Percentiles rank a stretch among this genome's conserved stretches.
phyloP scores from a whole-genome alignment of 352 stramenopile genomes.

The Globisporangium ultimum region DNA sequence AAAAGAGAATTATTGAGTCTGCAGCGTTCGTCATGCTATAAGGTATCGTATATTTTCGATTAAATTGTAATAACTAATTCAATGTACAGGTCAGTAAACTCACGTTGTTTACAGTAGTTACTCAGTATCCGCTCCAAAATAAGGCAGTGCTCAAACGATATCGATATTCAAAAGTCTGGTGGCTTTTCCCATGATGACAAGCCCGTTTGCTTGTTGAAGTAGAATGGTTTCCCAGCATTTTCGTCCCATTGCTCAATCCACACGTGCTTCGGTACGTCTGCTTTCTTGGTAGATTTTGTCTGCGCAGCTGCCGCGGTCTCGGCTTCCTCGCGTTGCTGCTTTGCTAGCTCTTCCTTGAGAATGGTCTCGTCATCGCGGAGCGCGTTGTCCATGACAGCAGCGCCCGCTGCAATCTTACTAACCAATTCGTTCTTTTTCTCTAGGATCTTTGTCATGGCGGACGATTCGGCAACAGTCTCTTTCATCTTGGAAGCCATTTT shows the following conservation, averaged over 20 bases:
- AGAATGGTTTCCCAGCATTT: slow-evolving; percentile 70
- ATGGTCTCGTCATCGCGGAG: slow-evolving; percentile 63
- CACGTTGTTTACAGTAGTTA: too few species aligned
- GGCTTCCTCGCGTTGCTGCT: slow-evolving; percentile 41
- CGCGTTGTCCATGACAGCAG: slow-evolving; percentile 60
- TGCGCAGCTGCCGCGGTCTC: slow-evolving; percentile 9
- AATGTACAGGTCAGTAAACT: too few species aligned
- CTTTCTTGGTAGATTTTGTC: slow-evolving; percentile 12
- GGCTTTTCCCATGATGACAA: slow-evolving; percentile 83
- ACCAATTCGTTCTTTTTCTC: slow-evolving; percentile 76
- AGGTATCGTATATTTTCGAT: too few species aligned
- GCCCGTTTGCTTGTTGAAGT: slow-evolving; percentile 86
- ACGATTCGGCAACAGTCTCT: slow-evolving; percentile 57
- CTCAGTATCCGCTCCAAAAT: too few species aligned
- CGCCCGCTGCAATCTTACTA: slow-evolving; percentile 59
- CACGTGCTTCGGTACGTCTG: slow-evolving; percentile 15
- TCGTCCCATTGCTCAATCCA: slow-evolving; percentile 87
- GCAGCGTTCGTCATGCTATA: too few species aligned
- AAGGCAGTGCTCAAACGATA: too few species aligned
- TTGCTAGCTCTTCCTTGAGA: slow-evolving; percentile 53
- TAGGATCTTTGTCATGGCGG: slow-evolving; percentile 41
- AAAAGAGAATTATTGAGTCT: too few species aligned
- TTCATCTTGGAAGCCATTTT: slow-evolving; percentile 66
- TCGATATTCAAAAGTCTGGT: slow-evolving; percentile 27
- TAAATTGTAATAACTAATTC: too few species aligned